These are phyloP conservation scores for Colletotrichum sp. DNA, from an alignment of 2,329 filamentous ascomycete genomes.

Conservation along the genomic window DNA sequence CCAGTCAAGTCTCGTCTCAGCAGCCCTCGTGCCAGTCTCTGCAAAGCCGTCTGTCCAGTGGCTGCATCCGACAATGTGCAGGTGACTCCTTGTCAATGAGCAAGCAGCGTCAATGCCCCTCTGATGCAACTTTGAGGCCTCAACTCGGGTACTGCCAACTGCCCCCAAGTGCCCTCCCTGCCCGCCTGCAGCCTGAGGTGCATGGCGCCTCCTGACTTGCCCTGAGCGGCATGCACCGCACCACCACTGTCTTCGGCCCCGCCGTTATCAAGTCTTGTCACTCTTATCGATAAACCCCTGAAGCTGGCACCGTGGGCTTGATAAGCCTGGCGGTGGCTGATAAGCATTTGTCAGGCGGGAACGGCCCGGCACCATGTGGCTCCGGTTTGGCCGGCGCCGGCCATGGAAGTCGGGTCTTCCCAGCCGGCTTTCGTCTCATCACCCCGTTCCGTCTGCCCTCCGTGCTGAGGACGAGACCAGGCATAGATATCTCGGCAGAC, in stretches of 20 bases:
- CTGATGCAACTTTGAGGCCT: not conserved
- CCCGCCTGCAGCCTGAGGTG: not conserved
- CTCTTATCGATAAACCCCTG: slow-evolving; percentile 2
- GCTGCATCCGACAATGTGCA: not conserved
- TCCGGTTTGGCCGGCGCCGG: slow-evolving; percentile 5
- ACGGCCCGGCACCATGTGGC: slow-evolving; percentile 2
- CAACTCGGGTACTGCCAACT: not conserved
- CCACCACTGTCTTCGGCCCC: not conserved
- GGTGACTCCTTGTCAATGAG: slow-evolving; percentile 1
- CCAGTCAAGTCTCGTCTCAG: not conserved
- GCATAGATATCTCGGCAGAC: not conserved
- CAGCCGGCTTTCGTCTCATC: not conserved
- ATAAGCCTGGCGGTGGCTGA: not conserved
- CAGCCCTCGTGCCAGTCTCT: slow-evolving; percentile 2
- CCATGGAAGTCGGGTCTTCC: not conserved
- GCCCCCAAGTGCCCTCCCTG: not conserved
- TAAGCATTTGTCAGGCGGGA: slow-evolving; percentile 12
- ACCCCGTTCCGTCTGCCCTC: not conserved
- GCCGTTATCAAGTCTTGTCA: not conserved
- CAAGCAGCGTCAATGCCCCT: not conserved
- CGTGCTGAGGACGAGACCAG: not conserved
- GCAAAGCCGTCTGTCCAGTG: not conserved
- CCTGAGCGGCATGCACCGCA: slow-evolving; percentile 1
- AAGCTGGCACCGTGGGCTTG: not conserved
- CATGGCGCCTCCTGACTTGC: slow-evolving; percentile 1